These are phyloP conservation scores for Samsoniella hepiali DNA, from an alignment of 2,329 filamentous ascomycete genomes.

Conservation along the genomic window DNA sequence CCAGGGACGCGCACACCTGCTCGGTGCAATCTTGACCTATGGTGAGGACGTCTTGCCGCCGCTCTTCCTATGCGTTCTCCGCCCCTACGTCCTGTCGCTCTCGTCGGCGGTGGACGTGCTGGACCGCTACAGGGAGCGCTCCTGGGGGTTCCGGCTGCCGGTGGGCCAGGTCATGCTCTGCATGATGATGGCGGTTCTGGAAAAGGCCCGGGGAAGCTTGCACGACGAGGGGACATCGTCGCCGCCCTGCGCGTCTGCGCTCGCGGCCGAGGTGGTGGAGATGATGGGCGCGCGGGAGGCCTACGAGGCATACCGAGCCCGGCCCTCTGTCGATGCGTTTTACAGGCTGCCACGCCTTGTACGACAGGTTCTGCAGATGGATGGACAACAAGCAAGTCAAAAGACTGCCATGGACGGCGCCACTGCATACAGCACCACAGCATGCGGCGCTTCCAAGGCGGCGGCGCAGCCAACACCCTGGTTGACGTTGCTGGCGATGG, in stretches of 20 bases:
- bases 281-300: not conserved
- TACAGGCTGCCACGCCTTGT: not conserved
- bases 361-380: not conserved
- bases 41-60: not conserved
- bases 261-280: not conserved
- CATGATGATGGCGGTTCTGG: slow-evolving; percentile 1
- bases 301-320: not conserved
- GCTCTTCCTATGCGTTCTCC: not conserved
- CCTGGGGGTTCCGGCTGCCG: not conserved
- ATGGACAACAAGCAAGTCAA: not conserved
- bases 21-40: not conserved
- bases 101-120: not conserved
- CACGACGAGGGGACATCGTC: not conserved
- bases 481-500: not conserved
- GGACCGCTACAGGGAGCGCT: slow-evolving; percentile 3
- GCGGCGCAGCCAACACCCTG: not conserved
- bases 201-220: not conserved
- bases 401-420: not conserved
- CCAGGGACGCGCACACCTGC: not conserved
- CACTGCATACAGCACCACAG: too few relatives aligned
- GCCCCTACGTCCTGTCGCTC: not conserved
- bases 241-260: not conserved
- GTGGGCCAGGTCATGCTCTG: not conserved
- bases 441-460: too few relatives aligned
- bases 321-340: not conserved